A percentile compares a stretch with the other conserved stretches of the same genome.
phyloP scores from a whole-genome alignment of 2,329 filamentous ascomycete genomes.

The Moelleriella libera region DNA sequence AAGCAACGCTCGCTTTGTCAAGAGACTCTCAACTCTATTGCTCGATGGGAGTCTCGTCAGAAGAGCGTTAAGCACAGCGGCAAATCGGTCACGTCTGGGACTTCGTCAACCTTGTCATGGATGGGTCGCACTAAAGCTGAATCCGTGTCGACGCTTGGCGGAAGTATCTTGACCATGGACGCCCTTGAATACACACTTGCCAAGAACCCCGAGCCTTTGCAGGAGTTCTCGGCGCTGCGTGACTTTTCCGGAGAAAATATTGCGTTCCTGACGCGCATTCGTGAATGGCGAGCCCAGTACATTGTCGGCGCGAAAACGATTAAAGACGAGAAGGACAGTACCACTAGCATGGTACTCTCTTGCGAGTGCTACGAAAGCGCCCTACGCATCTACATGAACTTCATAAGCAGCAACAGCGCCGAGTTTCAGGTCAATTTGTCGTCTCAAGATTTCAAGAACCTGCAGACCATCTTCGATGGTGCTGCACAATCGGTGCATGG shows the following conservation, averaged over 20 bases:
- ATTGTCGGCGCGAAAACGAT: constrained; percentile 10
- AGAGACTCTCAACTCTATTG: constrained; percentile 34
- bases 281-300: constrained; percentile 22
- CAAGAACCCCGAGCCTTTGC: constrained; percentile 40
- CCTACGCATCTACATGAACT: constrained; percentile 45
- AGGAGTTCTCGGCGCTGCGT: constrained; percentile 45
- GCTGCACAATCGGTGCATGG: constrained; percentile 33
- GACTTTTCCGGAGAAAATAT: constrained; percentile 59
- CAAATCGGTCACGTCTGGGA: constrained; percentile 18
- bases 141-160: constrained; percentile 18
- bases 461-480: constrained; percentile 41
- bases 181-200: constrained; percentile 44
- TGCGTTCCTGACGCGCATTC: constrained; percentile 45
- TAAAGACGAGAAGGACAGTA: constrained; percentile 3
- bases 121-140: constrained; percentile 20
- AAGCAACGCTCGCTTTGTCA: constrained; percentile 28
- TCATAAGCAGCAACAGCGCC: constrained; percentile 45
- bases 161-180: constrained; percentile 41
- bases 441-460: constrained; percentile 35
- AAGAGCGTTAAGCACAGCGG: constrained; percentile 15
- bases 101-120: constrained; percentile 20
- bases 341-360: constrained; percentile 15
- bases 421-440: constrained; percentile 56
- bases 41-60: constrained; percentile 30
- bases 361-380: constrained; percentile 42